Evolutionary conservation across 176 grass and related monocot species (phyloP), one percentile per base, ranked within the genome.

Genomic region (Olyra latifolia): DNA sequence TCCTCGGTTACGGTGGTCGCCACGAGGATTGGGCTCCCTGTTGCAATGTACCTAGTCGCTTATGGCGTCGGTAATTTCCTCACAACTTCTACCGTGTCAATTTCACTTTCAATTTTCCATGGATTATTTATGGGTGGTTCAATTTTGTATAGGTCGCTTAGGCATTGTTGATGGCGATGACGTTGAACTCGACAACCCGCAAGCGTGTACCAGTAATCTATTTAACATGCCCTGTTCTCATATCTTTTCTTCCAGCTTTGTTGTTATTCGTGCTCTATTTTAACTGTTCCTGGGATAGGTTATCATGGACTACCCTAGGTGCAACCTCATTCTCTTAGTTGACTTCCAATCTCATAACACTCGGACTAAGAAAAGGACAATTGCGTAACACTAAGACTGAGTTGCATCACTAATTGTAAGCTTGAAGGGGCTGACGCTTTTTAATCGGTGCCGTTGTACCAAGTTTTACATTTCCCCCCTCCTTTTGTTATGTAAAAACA

Each of bases 161-260:
- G 96, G 96, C 47, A 91, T 98, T 89, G 96, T 95, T 69, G 96
- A 98, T 86, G 79, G 86, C 3, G 96, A 95, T 80, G 69, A 84
- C 83, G 96, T 98, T 86, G 96, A 98, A 66, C 88, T 98, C 50
- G 91, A 93, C 73, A 91, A 98, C 60, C 90, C 95, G 66, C 96
- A 98, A 95, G 88, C n/a, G n/a, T n/a, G 96, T 98, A 93, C 38
- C 69, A 17, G 54, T 48, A 45, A 30, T 42, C 70, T 81, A 23
- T 71, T 78, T 80, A 19, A 88, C n/a, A 50, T 85, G 25, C 25
- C 24, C 40, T 81, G n/a, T n/a, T n/a, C 13, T 20, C 27, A 17
- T 53, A 59, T 41, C 47, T 62, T 50, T 72, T 71, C 1, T 62
- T 43, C 22, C 4, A 53, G 35, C 19, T 76, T 35, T 50, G 50